phyloP scores from a whole-genome alignment of 768 basidiomycete species.

The Phaeotremella skinneri region DNA sequence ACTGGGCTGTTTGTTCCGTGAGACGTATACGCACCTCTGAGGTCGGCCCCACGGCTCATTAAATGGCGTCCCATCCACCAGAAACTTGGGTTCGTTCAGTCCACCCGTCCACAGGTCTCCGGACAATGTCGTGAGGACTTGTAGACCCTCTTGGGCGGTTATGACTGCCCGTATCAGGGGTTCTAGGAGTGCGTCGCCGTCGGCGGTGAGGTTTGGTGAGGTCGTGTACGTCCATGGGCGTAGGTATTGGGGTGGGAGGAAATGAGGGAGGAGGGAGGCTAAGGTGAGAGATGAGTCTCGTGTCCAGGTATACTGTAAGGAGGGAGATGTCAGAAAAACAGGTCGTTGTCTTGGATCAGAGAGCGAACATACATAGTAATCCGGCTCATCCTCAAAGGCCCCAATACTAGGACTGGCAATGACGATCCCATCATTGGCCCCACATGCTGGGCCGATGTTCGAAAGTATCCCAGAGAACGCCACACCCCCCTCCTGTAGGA shows the following conservation, averaged over 20 bases:
- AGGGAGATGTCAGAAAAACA: neutral
- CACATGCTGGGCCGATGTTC: slow-evolving; percentile 48
- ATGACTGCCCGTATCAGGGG: slow-evolving; percentile 43
- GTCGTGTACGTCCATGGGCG: slow-evolving; percentile 14
- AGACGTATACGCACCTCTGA: slow-evolving; percentile 37
- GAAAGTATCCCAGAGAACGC: slow-evolving; percentile 30
- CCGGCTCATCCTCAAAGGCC: slow-evolving; percentile 32
- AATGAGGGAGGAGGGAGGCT: slow-evolving; percentile 30
- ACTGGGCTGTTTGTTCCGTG: neutral
- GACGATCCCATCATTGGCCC: slow-evolving; percentile 49
- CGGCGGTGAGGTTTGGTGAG: neutral
- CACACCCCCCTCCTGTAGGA: slow-evolving; percentile 16
- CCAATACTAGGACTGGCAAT: slow-evolving; percentile 49
- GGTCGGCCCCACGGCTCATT: slow-evolving; percentile 50
- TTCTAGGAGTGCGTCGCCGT: slow-evolving; percentile 19
- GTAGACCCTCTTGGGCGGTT: slow-evolving; percentile 35
- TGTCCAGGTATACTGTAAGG: slow-evolving; percentile 46
- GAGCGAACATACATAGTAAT: slow-evolving; percentile 45
- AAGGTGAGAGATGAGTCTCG: slow-evolving; percentile 47
- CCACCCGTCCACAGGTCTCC: slow-evolving; percentile 46
- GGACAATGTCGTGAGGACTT: slow-evolving; percentile 40
- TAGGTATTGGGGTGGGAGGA: slow-evolving; percentile 26
- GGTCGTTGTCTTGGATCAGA: too few relatives aligned
- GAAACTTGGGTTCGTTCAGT: slow-evolving; percentile 51
- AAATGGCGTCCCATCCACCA: slow-evolving; percentile 47